Conservation (phyloP, 2,329 filamentous ascomycete species). For the Colletotrichum limetticola region DNA sequence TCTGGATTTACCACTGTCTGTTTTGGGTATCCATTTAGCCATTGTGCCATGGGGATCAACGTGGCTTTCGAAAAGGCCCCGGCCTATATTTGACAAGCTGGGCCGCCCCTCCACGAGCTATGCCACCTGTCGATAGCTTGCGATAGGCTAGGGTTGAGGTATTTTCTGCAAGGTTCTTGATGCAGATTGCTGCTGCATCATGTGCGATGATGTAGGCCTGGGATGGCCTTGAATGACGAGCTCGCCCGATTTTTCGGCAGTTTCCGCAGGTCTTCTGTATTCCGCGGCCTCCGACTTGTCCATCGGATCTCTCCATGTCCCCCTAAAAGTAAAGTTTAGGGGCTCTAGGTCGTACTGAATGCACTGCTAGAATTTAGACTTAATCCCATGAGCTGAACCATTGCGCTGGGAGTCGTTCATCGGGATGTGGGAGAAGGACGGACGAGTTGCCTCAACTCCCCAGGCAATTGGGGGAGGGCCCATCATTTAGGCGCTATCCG, state of each 20-base stretch:
- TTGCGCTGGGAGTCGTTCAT: not conserved
- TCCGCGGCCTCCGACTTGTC: not conserved
- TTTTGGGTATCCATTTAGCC: not conserved
- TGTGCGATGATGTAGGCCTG: constrained; percentile 23
- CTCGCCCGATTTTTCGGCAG: not conserved
- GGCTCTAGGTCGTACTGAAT: not conserved
- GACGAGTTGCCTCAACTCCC: not conserved
- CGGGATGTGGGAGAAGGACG: not conserved
- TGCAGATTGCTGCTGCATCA: not conserved
- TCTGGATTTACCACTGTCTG: not conserved
- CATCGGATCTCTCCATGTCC: not conserved
- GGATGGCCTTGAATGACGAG: not conserved
- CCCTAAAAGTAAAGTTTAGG: not conserved
- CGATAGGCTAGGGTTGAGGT: constrained; percentile 23
- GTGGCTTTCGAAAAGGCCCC: not conserved
- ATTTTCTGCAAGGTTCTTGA: constrained; percentile 19
- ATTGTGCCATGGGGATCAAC: not conserved
- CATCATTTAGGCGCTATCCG: not conserved
- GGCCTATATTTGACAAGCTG: not conserved
- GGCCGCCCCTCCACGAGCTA: not conserved
- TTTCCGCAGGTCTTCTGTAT: not conserved
- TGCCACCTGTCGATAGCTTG: constrained; percentile 21
- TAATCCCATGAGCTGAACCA: not conserved
- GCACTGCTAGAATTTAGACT: not conserved
- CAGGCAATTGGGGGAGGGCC: not conserved